Base-by-base conservation (phyloP, 2,329 filamentous ascomycete species). In the Pseudopyricularia cyperi region DNA sequence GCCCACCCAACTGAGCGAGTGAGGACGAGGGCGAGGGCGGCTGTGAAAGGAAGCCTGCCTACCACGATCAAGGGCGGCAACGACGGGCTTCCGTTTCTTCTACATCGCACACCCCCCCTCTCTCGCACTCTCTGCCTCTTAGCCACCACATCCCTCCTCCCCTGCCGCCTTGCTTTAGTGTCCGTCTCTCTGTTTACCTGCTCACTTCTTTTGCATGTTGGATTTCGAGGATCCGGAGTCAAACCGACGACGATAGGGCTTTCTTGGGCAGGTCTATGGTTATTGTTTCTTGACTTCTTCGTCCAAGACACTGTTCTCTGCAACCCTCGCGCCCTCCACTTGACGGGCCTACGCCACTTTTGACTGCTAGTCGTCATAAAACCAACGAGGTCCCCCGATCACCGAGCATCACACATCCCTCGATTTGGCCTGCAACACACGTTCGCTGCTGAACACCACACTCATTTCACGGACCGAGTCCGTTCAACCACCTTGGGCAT, bases 321-420 rank as follows among this genome's bases (percentile, higher is more conserved):
- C 35, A 46, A 30, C 52, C 52, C 52, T 49, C 52, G 8, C 37
- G 22, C 37, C n/a, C 17, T 42, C 37, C 37, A 42, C 37, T 22
- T 9, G 22, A 19, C 11, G n/a, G 37, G 37, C 37, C 37, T 42
- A n/a, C 28, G 46, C 34, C 28, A 37, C 47, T 35, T 34, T 48
- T n/a, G 46, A 48, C 44, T 32, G 44, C 24, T 32, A 17, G 44
- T 48, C 46, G 30, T 53, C 14, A 46, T 53, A 53, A 50, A 46
- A n/a, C 48, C 37, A 33, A 39, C 46, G 39, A 39, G 30, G 37
- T 24, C 52, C 52, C 48, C 34, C 26, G 37, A 42, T 19, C 22
- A 42, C n/a, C n/a, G 37, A 42, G n/a, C 37, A 42, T 19, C 37
- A 42, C 17, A 42, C 22, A n/a, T 42, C n/a, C 12, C 22, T 42